These are phyloP conservation scores for Graphilbum ipis-grandicollis DNA, from an alignment of 2,329 filamentous ascomycete species.

Conservation along the genomic window DNA sequence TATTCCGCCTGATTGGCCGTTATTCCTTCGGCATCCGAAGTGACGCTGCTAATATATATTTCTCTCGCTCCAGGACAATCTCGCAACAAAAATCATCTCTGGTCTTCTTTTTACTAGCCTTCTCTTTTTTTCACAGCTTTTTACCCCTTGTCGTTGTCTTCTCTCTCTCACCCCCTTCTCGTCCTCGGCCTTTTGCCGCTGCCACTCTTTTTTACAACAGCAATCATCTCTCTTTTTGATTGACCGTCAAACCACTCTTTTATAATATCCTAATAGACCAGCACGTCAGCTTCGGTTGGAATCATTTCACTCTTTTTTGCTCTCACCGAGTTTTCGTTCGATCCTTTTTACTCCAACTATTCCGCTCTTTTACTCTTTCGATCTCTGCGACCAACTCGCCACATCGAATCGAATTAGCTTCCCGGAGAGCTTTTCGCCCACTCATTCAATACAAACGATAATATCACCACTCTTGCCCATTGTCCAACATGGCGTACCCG, in stretches of 20 bases:
- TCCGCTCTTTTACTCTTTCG: constrained; percentile 9
- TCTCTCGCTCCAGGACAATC: constrained; percentile 17
- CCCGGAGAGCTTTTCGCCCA: constrained; percentile 31
- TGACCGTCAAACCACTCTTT: constrained; percentile 35
- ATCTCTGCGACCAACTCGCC: constrained; percentile 3
- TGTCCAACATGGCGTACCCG: constrained; percentile 15
- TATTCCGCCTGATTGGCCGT: too few species aligned
- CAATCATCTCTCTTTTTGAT: constrained; percentile 13
- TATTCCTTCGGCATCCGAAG: neutral
- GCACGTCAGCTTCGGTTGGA: constrained; percentile 22
- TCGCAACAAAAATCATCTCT: constrained; percentile 19
- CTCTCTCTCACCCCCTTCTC: too few species aligned
- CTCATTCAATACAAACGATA: too few species aligned
- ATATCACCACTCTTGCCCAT: constrained; percentile 9
- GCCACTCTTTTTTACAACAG: constrained; percentile 39
- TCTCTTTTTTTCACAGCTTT: constrained; percentile 12
- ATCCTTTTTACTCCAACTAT: constrained; percentile 7
- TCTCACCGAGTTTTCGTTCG: constrained; percentile 7
- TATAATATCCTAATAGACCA: constrained; percentile 38
- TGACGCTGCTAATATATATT: constrained; percentile 10
- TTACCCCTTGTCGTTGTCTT: too few species aligned
- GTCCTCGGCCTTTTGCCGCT: constrained; percentile 30
- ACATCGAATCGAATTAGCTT: constrained; percentile 13
- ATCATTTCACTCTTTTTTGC: constrained; percentile 20
- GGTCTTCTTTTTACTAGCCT: constrained; percentile 10